Evolutionary conservation across 2,329 filamentous ascomycete species (phyloP), one percentile per base, ranked within the genome.

Genomic region (Colletotrichum abscissum): DNA sequence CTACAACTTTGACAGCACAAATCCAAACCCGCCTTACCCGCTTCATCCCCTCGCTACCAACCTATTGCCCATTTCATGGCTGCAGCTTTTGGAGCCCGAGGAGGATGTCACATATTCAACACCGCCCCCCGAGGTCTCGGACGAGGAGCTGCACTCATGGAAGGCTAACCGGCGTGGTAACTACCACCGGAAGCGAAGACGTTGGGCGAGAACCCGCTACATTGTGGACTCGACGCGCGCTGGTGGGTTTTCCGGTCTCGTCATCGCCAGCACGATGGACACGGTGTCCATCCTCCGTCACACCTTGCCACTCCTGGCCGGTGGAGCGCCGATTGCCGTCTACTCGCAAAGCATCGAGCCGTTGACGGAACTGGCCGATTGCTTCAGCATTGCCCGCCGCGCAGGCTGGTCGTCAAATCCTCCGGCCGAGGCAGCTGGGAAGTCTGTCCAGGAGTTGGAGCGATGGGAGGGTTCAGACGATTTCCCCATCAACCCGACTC

Each of bases 101-200:
- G 86, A 91, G 35, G 97, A 98, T 81, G 88, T 89, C 1, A 90
- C 93, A 4, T 98, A 97, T 82, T 83, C 86, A 38, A 88, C 89
- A 30, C 89, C 92, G 66, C 93, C 95, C 0, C 86, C 90, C 0
- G 80, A 84, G 0, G 86, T 92, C 1, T 78, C 91, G 0, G 86
- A 91, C 0, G 89, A 91, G 19, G 88, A 89, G 28, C 85, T 98
- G 2, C 85, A 89, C 0, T 84, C 88, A 1, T 92, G 93, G 89
- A 98, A 98, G 84, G 90, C 92, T 16, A 95, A 92, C 75, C 95
- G 95, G 70, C 89, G 95, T 42, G 93, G 93, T 33, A 92, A 92
- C 67, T 97, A 98, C 82, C 94, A 94, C 86, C 94, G 95, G 78
- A 99, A 99, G 86, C 91, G 94, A 19, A 89, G 94, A 59, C 89